These are phyloP conservation scores for Hypholoma sublateritium DNA, from an alignment of 768 basidiomycete species.

Conservation along the genomic window DNA sequence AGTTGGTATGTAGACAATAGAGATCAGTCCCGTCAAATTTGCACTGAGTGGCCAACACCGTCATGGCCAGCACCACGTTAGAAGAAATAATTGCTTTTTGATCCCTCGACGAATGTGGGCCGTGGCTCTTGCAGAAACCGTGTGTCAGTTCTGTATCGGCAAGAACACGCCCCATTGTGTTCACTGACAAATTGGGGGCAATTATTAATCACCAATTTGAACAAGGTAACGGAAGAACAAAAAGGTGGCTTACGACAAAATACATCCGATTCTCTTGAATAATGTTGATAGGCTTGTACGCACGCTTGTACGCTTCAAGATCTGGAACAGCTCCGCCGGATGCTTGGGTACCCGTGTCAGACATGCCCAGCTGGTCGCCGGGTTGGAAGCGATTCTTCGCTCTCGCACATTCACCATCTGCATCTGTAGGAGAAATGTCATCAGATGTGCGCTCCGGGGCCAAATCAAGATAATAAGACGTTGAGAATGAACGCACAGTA, in stretches of 20 bases:
- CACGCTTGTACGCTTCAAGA: slow-evolving; percentile 43
- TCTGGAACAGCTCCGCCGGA: slow-evolving; percentile 28
- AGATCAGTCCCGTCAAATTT: too few species aligned
- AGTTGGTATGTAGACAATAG: too few species aligned
- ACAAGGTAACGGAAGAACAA: background rate
- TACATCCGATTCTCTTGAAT: slow-evolving; percentile 32
- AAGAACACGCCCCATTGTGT: too few species aligned
- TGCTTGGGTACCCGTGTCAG: slow-evolving; percentile 38
- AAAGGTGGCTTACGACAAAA: slow-evolving; percentile 16
- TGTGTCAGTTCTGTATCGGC: too few species aligned
- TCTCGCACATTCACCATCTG: slow-evolving; percentile 52
- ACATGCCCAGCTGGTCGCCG: slow-evolving; percentile 34
- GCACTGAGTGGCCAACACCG: too few species aligned
- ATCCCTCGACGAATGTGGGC: background rate
- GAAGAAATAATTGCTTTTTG: background rate
- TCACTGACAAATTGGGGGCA: background rate
- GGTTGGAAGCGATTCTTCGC: slow-evolving; percentile 35
- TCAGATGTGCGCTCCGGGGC: background rate
- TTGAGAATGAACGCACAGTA: slow-evolving; percentile 53
- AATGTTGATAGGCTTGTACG: slow-evolving; percentile 40
- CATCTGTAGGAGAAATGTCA: slow-evolving; percentile 41
- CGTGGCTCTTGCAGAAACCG: background rate
- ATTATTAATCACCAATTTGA: background rate
- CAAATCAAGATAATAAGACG: background rate
- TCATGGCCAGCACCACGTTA: background rate